Base-by-base conservation (phyloP, 1,284 basidiomycete genomes). In the Moniliophthora roreri region DNA sequence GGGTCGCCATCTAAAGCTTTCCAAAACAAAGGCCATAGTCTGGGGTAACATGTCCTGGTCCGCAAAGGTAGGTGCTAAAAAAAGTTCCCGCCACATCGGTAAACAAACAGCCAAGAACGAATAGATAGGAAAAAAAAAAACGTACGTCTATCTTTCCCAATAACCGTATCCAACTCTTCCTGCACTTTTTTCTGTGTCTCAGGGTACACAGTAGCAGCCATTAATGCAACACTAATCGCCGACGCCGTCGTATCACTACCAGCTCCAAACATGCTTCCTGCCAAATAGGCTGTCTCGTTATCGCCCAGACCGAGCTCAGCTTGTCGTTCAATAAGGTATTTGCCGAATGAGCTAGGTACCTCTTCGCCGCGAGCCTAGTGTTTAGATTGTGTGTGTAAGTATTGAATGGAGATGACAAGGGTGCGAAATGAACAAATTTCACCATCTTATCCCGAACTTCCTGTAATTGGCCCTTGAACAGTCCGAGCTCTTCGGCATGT, bases 1-100 rank as follows among this genome's bases (percentile, higher is more conserved):
- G 18, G 85, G 85, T 48, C 84, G 68, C 87, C 87, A 89, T 24
- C 87, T 71, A 48, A 80, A 81, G 0, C 75, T 70, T 63, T 89
- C 85, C 18, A 78, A 62, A 16, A 85, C 76, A 62, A 85, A 89
- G 0, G 85, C 86, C 45, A 76, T 76, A 1, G 84, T 73, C 58
- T 81, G 76, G 1, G 81, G 79, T 4, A 88, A 72, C 28, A 62
- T 57, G 0, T 76, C 65, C 59, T 75, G 67, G 60, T 87, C 86
- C 6, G 70, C 69, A 51, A 79, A 77, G 0, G 67, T 76, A 0
- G 84, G 84, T 1, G 76, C 80, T 80, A 56, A 11, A 32, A 21
- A 44, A 21, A n/a, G n/a, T n/a, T n/a, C n/a, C n/a, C n/a, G n/a
- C 21, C 8, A 23, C 13, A 41, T 23, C 5, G 11, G 38, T 46